These are phyloP conservation scores for Fraxinus angustifolia DNA, from an alignment of 305 asterid species.

Conservation along the genomic window DNA sequence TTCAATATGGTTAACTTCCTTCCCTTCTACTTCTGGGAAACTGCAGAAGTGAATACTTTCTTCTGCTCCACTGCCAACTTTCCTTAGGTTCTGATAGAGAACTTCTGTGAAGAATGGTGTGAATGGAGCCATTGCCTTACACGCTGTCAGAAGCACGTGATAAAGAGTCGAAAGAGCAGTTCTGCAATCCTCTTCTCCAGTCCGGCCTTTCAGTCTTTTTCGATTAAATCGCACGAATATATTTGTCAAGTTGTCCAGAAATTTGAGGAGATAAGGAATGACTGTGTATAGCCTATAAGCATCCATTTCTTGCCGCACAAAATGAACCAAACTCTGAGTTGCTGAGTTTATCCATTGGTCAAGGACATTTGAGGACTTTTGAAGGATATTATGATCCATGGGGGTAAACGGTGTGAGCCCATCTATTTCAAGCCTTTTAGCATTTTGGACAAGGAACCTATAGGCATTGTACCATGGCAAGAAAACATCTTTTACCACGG, in stretches of 20 bases:
- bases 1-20: constrained; percentile 88
- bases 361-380: constrained; percentile 77
- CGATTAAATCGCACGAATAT: constrained; percentile 88
- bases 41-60: constrained; percentile 89
- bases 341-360: constrained; percentile 98
- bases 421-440: constrained; percentile 85
- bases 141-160: constrained; percentile 79
- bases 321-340: constrained; percentile 86
- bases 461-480: constrained; percentile 99
- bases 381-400: constrained; percentile 61
- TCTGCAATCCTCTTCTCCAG: constrained; percentile 87
- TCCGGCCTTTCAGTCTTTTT: constrained; percentile 90
- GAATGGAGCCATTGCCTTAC: constrained; percentile 96
- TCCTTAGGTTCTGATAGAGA: constrained; percentile 83
- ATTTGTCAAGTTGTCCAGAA: constrained; percentile 84
- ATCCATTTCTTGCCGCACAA: constrained; percentile 93
- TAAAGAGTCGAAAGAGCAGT: constrained; percentile 91
- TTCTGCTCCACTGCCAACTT: constrained; percentile 59
- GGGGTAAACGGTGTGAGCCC: constrained; percentile 76
- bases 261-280: constrained; percentile 84
- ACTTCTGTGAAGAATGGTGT: constrained; percentile 95
- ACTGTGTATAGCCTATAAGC: constrained; percentile 91
- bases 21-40: constrained; percentile 81
- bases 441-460: constrained; percentile 94
- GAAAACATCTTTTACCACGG: constrained; percentile 91